Evolutionary conservation across 2,329 filamentous ascomycete genomes (phyloP), one percentile per base, ranked within the genome.

Genomic region (Aspergillus brunneoviolaceus): DNA sequence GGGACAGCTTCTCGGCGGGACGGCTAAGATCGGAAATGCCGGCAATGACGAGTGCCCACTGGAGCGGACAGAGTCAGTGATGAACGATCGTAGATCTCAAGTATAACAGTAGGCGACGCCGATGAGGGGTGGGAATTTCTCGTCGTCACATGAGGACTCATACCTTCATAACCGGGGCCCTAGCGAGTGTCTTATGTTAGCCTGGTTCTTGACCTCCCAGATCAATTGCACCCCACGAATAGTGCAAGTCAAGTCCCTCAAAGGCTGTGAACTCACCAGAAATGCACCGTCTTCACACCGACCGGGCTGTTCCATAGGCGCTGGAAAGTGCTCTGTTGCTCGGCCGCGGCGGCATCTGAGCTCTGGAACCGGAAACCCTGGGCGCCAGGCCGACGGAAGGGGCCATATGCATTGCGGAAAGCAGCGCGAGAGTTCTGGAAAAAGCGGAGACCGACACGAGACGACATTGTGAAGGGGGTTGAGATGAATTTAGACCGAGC

Each of bases 111-210:
- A 35, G 12, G 39, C 3, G 47, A 47, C 48, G 33, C 33, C 51
- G 14, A 33, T 19, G 9, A 6, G 39, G 14, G n/a, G 14, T 12
- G 21, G 12, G n/a, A 10, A 9, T 29, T 29, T 25, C 21, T 21
- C 4, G 19, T 48, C 33, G n/a, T 45, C 21, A 21, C 10, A 19
- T 16, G 25, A 42, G 50, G 49, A 58, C 62, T 64, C 71, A 67
- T 80, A 87, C 85, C 82, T 87, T 97, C 92, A 97, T 96, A 67
- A 97, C 88, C 60, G 94, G 94, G 49, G 94, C 93, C 91, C 91
- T 94, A 68, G 51, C 16, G 60, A 42, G 61, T 47, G 57, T 39
- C 39, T 29, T 51, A 50, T 25, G 49, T 70, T 60, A 70, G 63
- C 57, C 53, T 61, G 39, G 23, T 55, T 11, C 16, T 10, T 23